Evolutionary conservation across 2,329 filamentous ascomycete species (phyloP).

Genomic region (Raffaelea ambrosiae): DNA sequence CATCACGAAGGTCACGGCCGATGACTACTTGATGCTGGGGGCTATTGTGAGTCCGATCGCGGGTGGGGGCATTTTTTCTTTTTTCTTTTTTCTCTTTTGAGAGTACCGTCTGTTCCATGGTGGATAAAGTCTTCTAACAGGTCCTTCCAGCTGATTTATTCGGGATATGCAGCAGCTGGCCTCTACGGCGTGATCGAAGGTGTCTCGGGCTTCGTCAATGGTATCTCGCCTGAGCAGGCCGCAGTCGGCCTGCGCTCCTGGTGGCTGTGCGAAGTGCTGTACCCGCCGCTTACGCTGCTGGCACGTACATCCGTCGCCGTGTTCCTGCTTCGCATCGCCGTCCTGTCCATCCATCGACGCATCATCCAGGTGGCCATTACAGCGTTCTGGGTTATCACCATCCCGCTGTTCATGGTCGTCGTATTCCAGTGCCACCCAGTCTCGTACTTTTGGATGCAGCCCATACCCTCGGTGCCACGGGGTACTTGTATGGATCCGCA

Average conservation of each 20-base stretch:
- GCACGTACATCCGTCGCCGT: slow-evolving; percentile 32
- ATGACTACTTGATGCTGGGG: slow-evolving; percentile 39
- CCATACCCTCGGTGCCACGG: slow-evolving; percentile 16
- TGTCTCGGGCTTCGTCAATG: slow-evolving; percentile 17
- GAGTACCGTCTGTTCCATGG: not conserved
- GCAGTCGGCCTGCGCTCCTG: slow-evolving; percentile 23
- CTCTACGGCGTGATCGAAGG: slow-evolving; percentile 24
- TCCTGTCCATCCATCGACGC: slow-evolving; percentile 22
- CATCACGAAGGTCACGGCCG: slow-evolving; percentile 31
- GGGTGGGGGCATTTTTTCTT: not conserved
- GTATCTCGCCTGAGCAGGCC: slow-evolving; percentile 15
- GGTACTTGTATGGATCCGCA: slow-evolving; percentile 31
- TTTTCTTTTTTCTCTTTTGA: not conserved
- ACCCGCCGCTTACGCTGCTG: slow-evolving; percentile 28
- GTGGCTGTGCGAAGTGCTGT: slow-evolving; percentile 32
- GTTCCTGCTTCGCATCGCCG: slow-evolving; percentile 31
- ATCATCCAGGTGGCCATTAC: slow-evolving; percentile 29
- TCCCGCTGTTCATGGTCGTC: slow-evolving; percentile 9
- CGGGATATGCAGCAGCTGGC: slow-evolving; percentile 21
- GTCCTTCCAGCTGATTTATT: slow-evolving; percentile 25
- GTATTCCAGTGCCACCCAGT: slow-evolving; percentile 41
- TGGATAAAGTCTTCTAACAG: no score
- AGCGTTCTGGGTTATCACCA: slow-evolving; percentile 14
- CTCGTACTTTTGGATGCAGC: slow-evolving; percentile 37
- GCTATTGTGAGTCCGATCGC: slow-evolving; percentile 29